phyloP scores from a whole-genome alignment of 495 filamentous ascomycete genomes.

The Cercophora sp. region DNA sequence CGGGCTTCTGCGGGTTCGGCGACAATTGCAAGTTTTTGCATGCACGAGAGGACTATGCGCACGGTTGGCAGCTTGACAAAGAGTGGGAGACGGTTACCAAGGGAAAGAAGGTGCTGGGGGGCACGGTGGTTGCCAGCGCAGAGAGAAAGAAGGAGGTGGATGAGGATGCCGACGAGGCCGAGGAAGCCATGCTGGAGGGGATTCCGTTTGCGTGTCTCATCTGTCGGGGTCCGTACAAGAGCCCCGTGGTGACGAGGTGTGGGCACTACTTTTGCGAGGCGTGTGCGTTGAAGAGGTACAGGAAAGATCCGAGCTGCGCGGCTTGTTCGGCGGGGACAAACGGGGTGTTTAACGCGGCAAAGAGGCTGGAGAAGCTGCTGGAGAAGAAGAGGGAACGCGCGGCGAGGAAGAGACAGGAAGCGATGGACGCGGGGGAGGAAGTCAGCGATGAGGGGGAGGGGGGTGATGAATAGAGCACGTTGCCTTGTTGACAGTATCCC shows the following conservation, averaged over 20 bases:
- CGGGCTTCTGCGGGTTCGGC: conserved; percentile 27
- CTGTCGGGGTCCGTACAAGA: conserved; percentile 75
- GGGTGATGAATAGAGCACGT: conserved; percentile 6
- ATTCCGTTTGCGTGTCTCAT: conserved; percentile 97
- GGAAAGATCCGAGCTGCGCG: conserved; percentile 73
- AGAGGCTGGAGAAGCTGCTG: conserved; percentile 73
- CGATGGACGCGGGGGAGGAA: conserved; percentile 67
- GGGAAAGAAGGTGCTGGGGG: conserved; percentile 62
- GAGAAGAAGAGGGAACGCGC: conserved; percentile 77
- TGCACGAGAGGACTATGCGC: conserved; percentile 79
- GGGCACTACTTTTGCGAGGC: conserved; percentile 93
- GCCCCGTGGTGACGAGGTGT: conserved; percentile 83
- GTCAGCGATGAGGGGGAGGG: conserved; percentile 58
- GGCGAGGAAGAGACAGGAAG: conserved; percentile 63
- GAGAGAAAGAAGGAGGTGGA: conserved; percentile 38
- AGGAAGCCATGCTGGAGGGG: conserved; percentile 73
- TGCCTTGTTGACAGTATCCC: neutral
- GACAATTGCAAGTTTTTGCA: conserved; percentile 80
- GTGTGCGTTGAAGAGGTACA: conserved; percentile 81
- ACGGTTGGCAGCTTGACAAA: conserved; percentile 90
- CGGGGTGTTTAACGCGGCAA: conserved; percentile 87
- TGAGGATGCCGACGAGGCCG: conserved; percentile 46
- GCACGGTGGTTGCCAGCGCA: conserved; percentile 60
- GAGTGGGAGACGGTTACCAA: conserved; percentile 89
- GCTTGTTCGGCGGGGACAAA: conserved; percentile 79